Evolutionary conservation across 2,329 filamentous ascomycete species (phyloP), one percentile per base, ranked within the genome.

Genomic region (Lithohypha guttulata): DNA sequence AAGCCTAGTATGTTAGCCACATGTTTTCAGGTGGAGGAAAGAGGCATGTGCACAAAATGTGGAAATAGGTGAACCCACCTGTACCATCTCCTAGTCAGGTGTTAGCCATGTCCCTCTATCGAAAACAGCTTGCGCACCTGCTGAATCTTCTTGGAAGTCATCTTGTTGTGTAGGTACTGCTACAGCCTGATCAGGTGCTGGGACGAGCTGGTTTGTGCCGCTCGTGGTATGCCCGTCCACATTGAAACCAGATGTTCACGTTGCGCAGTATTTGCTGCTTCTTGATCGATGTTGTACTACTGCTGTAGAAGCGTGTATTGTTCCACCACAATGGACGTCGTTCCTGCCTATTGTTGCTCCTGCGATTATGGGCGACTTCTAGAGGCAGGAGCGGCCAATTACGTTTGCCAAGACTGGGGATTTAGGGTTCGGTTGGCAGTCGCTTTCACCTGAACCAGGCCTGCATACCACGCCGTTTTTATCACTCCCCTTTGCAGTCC

Each of bases 21-120:
- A 14, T 10, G 22, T 17, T 13, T 22, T 9, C 23, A 13, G 25
- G n/a, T 15, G 32, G 21, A 26, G 13, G 18, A 4, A 40, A 13
- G 26, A 32, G 27, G 19, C 21, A 26, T 18, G 13, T 28, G 33
- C 18, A 15, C 10, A 9, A 30, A 25, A 13, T 17, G 15, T 10
- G 44, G 42, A 43, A 49, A 55, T 52, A 54, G 54, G 81, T 79
- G 73, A 80, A 96, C 91, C 89, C 70, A 98, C 87, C 81, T 98
- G 89, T 53, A 95, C 84, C 91, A 98, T 98, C 73, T 98, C 91
- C 85, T 96, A 69, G 5, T 33, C 17, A 41, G 6, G 28, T 45
- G 30, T 47, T 39, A 37, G 34, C 11, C 10, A 25, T n/a, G n/a
- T n/a, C n/a, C n/a, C n/a, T n/a, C n/a, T n/a, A n/a, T n/a, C n/a